Base-by-base conservation (phyloP, 129 eudicot genomes). In the Chrysanthemum makinoi region DNA sequence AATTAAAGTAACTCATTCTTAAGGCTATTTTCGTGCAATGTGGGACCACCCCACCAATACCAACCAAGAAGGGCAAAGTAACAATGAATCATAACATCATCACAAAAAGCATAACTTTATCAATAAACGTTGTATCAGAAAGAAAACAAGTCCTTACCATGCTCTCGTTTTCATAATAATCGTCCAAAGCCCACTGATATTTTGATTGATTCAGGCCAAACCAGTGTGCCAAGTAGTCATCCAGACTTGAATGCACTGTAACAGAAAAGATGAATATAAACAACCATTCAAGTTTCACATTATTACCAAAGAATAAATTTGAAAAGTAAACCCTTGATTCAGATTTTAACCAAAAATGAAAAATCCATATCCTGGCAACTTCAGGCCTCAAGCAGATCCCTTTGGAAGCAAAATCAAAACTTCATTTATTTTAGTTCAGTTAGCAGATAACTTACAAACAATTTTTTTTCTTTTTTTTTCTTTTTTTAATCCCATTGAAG, bases 111-210 rank as follows among this genome's bases (percentile, higher is more conserved):
- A 66, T 11, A 65, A 10, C 26, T 22, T 33, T 60, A 33, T 60
- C 69, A 68, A 51, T 1, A 48, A 49, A 5, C n/a, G 3, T 24
- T 10, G 16, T 33, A 43, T 17, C 13, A 26, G 68, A 51, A 19
- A 62, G 70, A 52, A 51, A 7, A 50, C 10, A 18, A 14, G 55
- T 35, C 39, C 85, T 84, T 80, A 88, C 98, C 90, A 61, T 66
- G 74, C 80, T 89, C 65, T 86, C 85, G 74, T 70, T 78, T 74
- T 86, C 96, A 18, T 92, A 85, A 76, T 92, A 92, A 83, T 92
- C 98, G 57, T 92, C 96, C 81, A 92, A 83, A 30, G 98, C 98
- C 98, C 98, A 92, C 73, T 92, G 98, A 78, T 92, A 92, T 78
- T 92, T 92, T 13, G 98, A 92, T 79, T 92, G 95, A 83, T 92